phyloP scores from a whole-genome alignment of 164 flowering plant genomes.

The Aristolochia californica region DNA sequence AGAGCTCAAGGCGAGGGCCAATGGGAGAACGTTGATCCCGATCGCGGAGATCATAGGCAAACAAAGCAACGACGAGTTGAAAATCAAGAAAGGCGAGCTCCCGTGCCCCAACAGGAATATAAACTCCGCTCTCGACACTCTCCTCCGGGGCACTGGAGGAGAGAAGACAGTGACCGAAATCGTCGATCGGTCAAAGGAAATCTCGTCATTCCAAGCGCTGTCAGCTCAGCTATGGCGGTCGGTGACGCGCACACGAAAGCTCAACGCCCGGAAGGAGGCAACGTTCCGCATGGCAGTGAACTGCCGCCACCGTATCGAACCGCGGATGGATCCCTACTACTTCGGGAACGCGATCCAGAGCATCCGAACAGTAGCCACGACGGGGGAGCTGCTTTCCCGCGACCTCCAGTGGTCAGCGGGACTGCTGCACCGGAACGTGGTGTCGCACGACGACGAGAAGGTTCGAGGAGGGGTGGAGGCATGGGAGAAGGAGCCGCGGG shows the following conservation, averaged over 20 bases:
- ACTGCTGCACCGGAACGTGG: slow-evolving; percentile 39
- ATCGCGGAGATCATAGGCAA: slow-evolving; percentile 35
- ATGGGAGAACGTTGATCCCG: slow-evolving; percentile 11
- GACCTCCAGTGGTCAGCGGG: slow-evolving; percentile 64
- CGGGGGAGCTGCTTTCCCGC: slow-evolving; percentile 35
- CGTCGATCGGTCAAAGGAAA: slow-evolving; percentile 25
- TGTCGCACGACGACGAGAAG: slow-evolving; percentile 33
- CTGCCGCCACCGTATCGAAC: slow-evolving; percentile 72
- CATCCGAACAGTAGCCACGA: slow-evolving; percentile 44
- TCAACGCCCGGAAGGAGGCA: slow-evolving; percentile 28
- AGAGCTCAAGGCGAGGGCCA: slow-evolving; percentile 49
- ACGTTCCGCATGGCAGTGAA: slow-evolving; percentile 93
- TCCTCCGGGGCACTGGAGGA: background rate
- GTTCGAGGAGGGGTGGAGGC: slow-evolving; percentile 43
- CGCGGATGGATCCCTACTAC: slow-evolving; percentile 45
- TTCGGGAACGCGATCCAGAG: slow-evolving; percentile 94
- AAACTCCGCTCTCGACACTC: slow-evolving; percentile 14
- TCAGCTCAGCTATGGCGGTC: slow-evolving; percentile 75
- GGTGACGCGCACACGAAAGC: slow-evolving; percentile 62
- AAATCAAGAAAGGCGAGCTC: slow-evolving; percentile 9
- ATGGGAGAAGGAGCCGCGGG: slow-evolving; percentile 59
- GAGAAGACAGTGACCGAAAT: background rate
- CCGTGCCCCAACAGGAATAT: slow-evolving; percentile 18
- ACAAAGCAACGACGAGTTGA: slow-evolving; percentile 33
- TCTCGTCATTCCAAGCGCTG: slow-evolving; percentile 87